Conservation (phyloP, 192 early-diverging fungal species). For the Podochytrium sp. region DNA sequence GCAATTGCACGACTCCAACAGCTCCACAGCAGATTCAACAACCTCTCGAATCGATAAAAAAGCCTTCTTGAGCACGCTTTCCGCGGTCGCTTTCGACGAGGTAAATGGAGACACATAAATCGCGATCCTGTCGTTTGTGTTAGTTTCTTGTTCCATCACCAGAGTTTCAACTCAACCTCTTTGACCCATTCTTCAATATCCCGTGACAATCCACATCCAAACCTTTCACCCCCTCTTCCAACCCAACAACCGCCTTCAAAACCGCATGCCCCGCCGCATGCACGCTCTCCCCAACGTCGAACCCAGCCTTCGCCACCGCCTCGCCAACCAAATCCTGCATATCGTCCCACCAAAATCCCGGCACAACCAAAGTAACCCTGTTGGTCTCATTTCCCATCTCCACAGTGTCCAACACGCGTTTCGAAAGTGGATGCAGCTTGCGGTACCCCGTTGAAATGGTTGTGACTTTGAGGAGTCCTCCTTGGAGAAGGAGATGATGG, state of each 20-base stretch:
- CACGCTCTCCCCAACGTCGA: conserved; percentile 52
- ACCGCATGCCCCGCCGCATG: conserved; percentile 59
- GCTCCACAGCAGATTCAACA: conserved; percentile 33
- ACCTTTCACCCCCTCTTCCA: conserved; percentile 37
- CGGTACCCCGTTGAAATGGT: conserved; percentile 63
- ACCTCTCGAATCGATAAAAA: conserved; percentile 35
- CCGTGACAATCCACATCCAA: conserved; percentile 20
- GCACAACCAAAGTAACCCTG: conserved; percentile 39
- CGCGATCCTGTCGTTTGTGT: conserved; percentile 20
- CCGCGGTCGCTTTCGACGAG: conserved; percentile 39
- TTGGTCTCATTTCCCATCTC: conserved; percentile 51
- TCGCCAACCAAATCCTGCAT: conserved; percentile 15
- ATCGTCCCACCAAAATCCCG: conserved; percentile 49
- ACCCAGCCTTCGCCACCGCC: conserved; percentile 6
- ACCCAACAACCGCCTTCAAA: conserved; percentile 25
- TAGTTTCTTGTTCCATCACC: not conserved
- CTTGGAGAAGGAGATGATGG: conserved; percentile 34
- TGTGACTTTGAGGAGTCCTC: conserved; percentile 38
- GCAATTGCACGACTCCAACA: conserved; percentile 51
- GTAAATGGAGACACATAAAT: conserved; percentile 37
- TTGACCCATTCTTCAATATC: too few species aligned
- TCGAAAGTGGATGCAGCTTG: conserved; percentile 50
- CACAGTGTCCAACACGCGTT: conserved; percentile 36
- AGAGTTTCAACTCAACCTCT: not conserved
- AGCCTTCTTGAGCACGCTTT: conserved; percentile 36